Percentiles rank a stretch among this genome's conserved stretches.
Conservation (phyloP, 805 yeast genomes). For the Candida suzukii region DNA sequence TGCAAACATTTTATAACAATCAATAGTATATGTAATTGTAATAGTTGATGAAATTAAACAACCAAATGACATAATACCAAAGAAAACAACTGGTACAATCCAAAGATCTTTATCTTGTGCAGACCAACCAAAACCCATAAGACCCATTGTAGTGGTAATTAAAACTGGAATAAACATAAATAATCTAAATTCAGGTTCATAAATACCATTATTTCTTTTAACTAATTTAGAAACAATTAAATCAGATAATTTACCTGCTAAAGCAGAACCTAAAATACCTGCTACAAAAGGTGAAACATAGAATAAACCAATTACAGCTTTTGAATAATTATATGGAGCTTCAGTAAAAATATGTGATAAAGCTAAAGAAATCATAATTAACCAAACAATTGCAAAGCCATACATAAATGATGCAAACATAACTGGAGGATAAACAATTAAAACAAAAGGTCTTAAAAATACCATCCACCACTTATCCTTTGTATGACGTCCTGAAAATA, state of each 20-base stretch:
- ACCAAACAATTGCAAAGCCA: conserved; percentile 56
- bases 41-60: conserved; percentile 56
- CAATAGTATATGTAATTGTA: conserved; percentile 53
- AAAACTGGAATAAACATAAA: conserved; percentile 46
- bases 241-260: conserved; percentile 47
- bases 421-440: conserved; percentile 43
- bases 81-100: conserved; percentile 52
- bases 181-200: conserved; percentile 58
- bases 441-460: conserved; percentile 45
- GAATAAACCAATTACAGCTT: conserved; percentile 43
- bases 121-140: conserved; percentile 63
- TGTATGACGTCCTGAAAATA: conserved; percentile 44
- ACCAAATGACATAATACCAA: conserved; percentile 53
- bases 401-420: conserved; percentile 45
- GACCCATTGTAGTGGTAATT: conserved; percentile 37
- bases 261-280: conserved; percentile 47
- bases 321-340: conserved; percentile 38
- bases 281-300: conserved; percentile 53
- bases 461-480: conserved; percentile 49
- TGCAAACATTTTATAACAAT: conserved; percentile 49
- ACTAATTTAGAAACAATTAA: conserved; percentile 37
- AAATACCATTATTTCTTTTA: conserved; percentile 41
- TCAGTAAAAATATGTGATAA: conserved; percentile 41
- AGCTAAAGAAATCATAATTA: conserved; percentile 53
- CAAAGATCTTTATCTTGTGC: conserved; percentile 37